Evolutionary conservation across 2,329 filamentous ascomycete genomes (phyloP).

Genomic region (Boeremia exigua): DNA sequence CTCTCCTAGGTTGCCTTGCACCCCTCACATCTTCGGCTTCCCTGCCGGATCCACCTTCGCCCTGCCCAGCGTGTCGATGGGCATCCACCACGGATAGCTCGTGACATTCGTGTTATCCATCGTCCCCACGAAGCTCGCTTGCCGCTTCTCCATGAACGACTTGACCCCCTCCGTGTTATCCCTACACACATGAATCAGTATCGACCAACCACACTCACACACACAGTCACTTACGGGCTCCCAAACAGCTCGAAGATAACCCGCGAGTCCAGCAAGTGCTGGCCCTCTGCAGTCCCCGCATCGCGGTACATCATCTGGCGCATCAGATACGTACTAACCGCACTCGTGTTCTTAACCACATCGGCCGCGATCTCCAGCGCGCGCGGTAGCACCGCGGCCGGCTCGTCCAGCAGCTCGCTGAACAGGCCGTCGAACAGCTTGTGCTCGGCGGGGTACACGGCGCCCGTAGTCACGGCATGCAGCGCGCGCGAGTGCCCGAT

Average conservation of each 20-base stretch:
- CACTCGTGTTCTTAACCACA: slow-evolving; percentile 69
- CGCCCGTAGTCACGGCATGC: slow-evolving; percentile 71
- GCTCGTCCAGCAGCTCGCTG: slow-evolving; percentile 65
- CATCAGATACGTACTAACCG: slow-evolving; percentile 70
- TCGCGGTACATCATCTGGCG: slow-evolving; percentile 72
- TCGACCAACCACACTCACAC: background rate
- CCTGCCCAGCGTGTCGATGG: slow-evolving; percentile 55
- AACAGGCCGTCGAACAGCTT: slow-evolving; percentile 67
- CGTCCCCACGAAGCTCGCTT: slow-evolving; percentile 65
- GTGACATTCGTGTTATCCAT: slow-evolving; percentile 66
- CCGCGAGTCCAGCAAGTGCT: slow-evolving; percentile 72
- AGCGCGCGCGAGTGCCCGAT: slow-evolving; percentile 69
- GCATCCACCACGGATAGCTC: slow-evolving; percentile 73
- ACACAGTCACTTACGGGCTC: slow-evolving; percentile 43
- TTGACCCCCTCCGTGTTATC: slow-evolving; percentile 72
- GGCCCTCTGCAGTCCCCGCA: slow-evolving; percentile 66
- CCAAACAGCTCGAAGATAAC: slow-evolving; percentile 68
- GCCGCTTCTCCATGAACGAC: slow-evolving; percentile 73
- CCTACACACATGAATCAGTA: slow-evolving; percentile 38
- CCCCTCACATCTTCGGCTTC: slow-evolving; percentile 39
- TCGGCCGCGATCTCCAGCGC: slow-evolving; percentile 72
- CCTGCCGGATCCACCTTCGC: slow-evolving; percentile 44
- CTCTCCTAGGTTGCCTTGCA: background rate
- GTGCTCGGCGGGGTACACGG: slow-evolving; percentile 60
- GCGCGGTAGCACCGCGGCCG: slow-evolving; percentile 66